phyloP scores from a whole-genome alignment of 805 yeast genomes.

The Yarrowia keelungensis region DNA sequence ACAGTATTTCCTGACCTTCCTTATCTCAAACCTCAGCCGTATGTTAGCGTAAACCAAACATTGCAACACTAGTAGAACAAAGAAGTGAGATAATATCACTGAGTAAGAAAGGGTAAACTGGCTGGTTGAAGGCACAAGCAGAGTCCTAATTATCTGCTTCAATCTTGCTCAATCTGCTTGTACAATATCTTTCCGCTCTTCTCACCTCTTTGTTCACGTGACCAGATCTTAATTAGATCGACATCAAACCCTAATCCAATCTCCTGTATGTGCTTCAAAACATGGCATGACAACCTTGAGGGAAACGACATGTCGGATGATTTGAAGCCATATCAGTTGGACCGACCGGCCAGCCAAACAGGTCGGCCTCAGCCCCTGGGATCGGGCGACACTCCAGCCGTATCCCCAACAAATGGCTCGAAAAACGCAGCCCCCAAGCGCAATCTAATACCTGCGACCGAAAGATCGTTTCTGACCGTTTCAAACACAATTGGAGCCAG shows the following conservation, averaged over 20 bases:
- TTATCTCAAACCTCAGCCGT: too few species aligned
- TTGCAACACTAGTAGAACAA: too few species aligned
- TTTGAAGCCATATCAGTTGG: slow-evolving; percentile 21
- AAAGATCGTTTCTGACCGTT: slow-evolving; percentile 21
- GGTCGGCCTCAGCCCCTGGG: slow-evolving; percentile 4
- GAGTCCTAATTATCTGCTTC: too few species aligned
- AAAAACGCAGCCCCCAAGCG: slow-evolving; percentile 5
- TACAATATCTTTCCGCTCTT: too few species aligned
- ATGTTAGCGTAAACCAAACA: too few species aligned
- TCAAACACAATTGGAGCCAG: slow-evolving; percentile 30
- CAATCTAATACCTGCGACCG: slow-evolving; percentile 13
- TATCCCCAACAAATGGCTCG: neutral
- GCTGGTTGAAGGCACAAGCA: too few species aligned
- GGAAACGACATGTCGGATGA: slow-evolving; percentile 32
- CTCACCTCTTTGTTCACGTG: neutral
- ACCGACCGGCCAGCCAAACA: slow-evolving; percentile 11
- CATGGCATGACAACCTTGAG: slow-evolving; percentile 1
- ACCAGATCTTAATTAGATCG: slow-evolving; percentile 11
- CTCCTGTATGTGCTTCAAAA: slow-evolving; percentile 7
- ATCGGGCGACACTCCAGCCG: neutral
- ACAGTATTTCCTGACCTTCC: too few species aligned
- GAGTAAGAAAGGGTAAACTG: too few species aligned
- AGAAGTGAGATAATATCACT: too few species aligned
- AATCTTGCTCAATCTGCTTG: too few species aligned
- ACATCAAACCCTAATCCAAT: slow-evolving; percentile 20